phyloP scores from a whole-genome alignment of 495 filamentous ascomycete genomes.

The Penicillium antarcticum region DNA sequence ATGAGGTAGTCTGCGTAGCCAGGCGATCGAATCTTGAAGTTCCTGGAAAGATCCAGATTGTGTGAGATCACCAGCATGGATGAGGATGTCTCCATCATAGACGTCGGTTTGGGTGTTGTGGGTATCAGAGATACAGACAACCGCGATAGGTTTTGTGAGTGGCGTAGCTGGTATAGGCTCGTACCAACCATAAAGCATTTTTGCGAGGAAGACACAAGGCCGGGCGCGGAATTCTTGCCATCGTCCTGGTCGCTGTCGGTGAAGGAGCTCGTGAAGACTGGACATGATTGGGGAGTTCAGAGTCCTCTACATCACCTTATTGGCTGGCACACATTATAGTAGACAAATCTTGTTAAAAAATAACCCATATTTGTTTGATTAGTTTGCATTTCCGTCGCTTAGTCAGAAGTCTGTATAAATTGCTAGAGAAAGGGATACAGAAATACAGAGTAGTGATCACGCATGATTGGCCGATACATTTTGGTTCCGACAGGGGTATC shows the following conservation, averaged over 20 bases:
- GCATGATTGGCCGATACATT: no score
- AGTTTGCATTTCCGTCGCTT: no score
- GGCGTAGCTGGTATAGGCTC: conserved; percentile 10
- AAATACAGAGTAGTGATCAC: no score
- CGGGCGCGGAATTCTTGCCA: conserved; percentile 15
- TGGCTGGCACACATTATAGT: no score
- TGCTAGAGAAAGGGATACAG: no score
- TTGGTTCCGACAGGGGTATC: no score
- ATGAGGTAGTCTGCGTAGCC: conserved; percentile 60
- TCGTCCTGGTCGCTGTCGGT: conserved; percentile 13
- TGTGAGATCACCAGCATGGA: conserved; percentile 75
- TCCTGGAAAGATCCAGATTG: conserved; percentile 56
- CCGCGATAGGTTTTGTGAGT: conserved; percentile 10
- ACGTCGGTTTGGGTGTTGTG: conserved; percentile 59
- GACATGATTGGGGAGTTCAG: conserved; percentile 7
- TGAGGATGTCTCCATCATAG: conserved; percentile 66
- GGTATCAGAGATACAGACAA: conserved; percentile 69
- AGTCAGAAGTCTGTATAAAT: no score
- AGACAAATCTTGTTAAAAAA: no score
- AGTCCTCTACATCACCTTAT: no score
- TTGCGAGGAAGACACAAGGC: conserved; percentile 19
- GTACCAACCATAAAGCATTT: conserved; percentile 14
- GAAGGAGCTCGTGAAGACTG: conserved; percentile 9
- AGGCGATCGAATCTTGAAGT: conserved; percentile 60
- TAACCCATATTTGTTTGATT: no score